Base-by-base conservation (phyloP, 2,329 filamentous ascomycete species). In the Penicillium sumatraense region DNA sequence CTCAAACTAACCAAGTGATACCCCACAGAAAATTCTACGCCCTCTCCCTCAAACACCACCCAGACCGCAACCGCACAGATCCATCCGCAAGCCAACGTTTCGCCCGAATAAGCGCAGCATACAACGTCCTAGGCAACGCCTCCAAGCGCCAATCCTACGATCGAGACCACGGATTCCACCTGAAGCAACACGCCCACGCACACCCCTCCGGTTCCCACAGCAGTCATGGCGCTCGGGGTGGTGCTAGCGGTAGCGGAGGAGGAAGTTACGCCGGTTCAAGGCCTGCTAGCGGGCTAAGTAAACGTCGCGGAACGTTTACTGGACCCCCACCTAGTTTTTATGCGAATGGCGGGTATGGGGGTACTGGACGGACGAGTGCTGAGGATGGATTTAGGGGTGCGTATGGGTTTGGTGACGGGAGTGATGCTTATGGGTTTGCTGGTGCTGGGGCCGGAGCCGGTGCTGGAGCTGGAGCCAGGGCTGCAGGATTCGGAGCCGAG, bases 271-370 rank as follows among this genome's bases (percentile, higher is more conserved):
- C 78, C 31, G 81, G 80, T 1, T 78, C 89, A 1, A 85, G 95
- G 0, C 87, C 93, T 0, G 86, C 95, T 0, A 91, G 86, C 1
- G 95, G 95, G 0, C 79, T 99, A 27, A 92, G 88, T 70, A 84
- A 88, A 36, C 84, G 93, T 21, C 82, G 91, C 2, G 85, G 86
- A 2, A 82, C 87, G 4, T 97, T 96, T 74, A 85, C 84, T 18
- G 93, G 93, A 0, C 93, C 95, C 3, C 93, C 95, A 48, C 93
- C 93, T 0, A 90, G 86, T 60, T 98, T 97, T 78, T 97, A 91
- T 74, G 83, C 88, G 16, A 87, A 83, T 58, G 92, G 91, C 4
- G 91, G 89, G 3, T 96, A 91, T 83, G 90, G 90, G 45, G 72
- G 77, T 2, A 90, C 55, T 70, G 76, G 2, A 82, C 82, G 31